Conservation (phyloP, 2,329 filamentous ascomycete species). For the Onygenales sp. region DNA sequence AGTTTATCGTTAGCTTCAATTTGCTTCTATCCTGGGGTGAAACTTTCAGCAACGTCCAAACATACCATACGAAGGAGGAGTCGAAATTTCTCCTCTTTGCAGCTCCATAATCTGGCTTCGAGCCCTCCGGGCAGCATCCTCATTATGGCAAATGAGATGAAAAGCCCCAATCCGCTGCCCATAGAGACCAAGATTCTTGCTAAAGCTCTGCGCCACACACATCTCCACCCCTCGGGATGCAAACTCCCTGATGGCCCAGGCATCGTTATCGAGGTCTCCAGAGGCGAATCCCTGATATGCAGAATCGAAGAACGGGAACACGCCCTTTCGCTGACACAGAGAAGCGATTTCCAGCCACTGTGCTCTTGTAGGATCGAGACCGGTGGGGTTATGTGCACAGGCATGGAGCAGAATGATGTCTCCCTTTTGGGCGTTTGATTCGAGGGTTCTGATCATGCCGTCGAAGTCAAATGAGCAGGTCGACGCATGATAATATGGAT, state of each 20-base stretch:
- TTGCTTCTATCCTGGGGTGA: too few relatives aligned
- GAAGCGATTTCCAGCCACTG: slow-evolving; percentile 86
- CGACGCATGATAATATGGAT: slow-evolving; percentile 80
- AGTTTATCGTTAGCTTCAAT: background rate
- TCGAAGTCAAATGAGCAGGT: slow-evolving; percentile 35
- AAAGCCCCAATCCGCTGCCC: slow-evolving; percentile 92
- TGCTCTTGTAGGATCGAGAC: slow-evolving; percentile 81
- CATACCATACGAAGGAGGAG: slow-evolving; percentile 72
- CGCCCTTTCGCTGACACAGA: slow-evolving; percentile 66
- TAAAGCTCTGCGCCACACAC: slow-evolving; percentile 50
- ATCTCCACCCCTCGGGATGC: slow-evolving; percentile 73
- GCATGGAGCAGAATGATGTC: slow-evolving; percentile 86
- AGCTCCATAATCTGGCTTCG: slow-evolving; percentile 78
- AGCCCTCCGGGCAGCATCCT: slow-evolving; percentile 50
- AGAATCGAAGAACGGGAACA: slow-evolving; percentile 96
- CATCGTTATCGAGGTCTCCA: slow-evolving; percentile 74
- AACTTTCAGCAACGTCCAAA: background rate
- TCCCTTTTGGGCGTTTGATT: slow-evolving; percentile 70
- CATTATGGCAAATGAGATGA: slow-evolving; percentile 44
- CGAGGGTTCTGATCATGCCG: slow-evolving; percentile 69
- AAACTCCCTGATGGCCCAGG: slow-evolving; percentile 83
- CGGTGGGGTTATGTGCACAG: slow-evolving; percentile 96
- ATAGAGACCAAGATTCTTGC: slow-evolving; percentile 70
- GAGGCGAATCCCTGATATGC: slow-evolving; percentile 97
- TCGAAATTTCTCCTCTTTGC: slow-evolving; percentile 86